Evolutionary conservation across 139 green algal genomes (phyloP).

Genomic region (Pleodorina starrii): DNA sequence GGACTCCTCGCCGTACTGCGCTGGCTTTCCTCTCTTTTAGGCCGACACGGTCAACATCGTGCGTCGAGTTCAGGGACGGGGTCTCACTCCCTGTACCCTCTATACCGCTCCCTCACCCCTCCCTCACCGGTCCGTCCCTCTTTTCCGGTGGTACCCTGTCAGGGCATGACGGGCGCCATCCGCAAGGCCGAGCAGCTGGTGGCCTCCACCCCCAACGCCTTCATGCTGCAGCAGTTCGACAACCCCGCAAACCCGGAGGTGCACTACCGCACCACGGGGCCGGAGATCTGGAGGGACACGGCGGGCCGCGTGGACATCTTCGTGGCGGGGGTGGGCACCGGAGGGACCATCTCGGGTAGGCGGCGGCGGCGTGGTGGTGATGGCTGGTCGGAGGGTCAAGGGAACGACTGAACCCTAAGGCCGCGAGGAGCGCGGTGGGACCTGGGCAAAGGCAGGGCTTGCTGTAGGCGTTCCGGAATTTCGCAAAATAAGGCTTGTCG

Average conservation of each 20-base stretch:
- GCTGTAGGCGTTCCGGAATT: too few species aligned
- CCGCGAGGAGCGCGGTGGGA: too few species aligned
- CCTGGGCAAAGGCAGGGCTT: too few species aligned
- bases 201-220: conserved; percentile 69
- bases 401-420: too few species aligned
- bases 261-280: conserved; percentile 81
- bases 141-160: neutral
- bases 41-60: too few species aligned
- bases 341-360: conserved; percentile 94
- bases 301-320: conserved; percentile 92
- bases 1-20: too few species aligned
- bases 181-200: conserved; percentile 91
- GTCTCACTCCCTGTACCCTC: too few species aligned
- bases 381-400: too few species aligned
- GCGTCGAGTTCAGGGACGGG: too few species aligned
- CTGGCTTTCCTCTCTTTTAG: too few species aligned
- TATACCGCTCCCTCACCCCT: too few species aligned
- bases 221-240: conserved; percentile 99
- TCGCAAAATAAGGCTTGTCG: too few species aligned
- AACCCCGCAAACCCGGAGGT: conserved; percentile 93
- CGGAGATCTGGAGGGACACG: conserved; percentile 94
- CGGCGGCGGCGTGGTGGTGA: conserved; percentile 52
- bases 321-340: conserved; percentile 96
- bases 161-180: conserved; percentile 92
- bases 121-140: neutral